Evolutionary conservation across 495 filamentous ascomycete genomes (phyloP).

Genomic region (Aspergillus asperescens): DNA sequence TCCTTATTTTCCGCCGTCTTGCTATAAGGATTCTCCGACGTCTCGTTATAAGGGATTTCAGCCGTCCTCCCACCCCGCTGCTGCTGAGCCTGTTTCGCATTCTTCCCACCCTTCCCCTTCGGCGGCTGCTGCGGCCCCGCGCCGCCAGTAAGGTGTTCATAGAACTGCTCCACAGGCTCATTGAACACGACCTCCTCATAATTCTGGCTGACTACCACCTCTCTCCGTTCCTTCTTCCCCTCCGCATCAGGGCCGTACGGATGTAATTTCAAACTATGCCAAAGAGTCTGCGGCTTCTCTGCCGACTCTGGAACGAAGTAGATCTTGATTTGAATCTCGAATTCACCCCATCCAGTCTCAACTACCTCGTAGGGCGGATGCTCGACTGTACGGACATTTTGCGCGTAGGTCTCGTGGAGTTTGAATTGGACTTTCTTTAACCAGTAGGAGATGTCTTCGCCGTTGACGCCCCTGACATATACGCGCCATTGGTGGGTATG

Average conservation of each 20-base stretch:
- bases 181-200: conserved; percentile 95
- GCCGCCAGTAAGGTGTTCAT: conserved; percentile 70
- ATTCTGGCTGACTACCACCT: conserved; percentile 64
- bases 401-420: conserved; percentile 89
- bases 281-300: conserved; percentile 88
- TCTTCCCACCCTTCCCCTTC: conserved; percentile 44
- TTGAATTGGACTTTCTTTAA: conserved; percentile 97
- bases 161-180: conserved; percentile 87
- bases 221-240: conserved; percentile 58
- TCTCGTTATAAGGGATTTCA: conserved; percentile 61
- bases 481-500: conserved; percentile 96
- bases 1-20: conserved; percentile 67
- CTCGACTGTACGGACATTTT: conserved; percentile 73
- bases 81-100: conserved; percentile 42
- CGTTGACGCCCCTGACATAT: conserved; percentile 80
- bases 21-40: conserved; percentile 66
- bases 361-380: conserved; percentile 75
- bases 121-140: conserved; percentile 27
- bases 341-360: conserved; percentile 97
- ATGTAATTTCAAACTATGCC: conserved; percentile 86
- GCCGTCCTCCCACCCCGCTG: conserved; percentile 56
- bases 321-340: conserved; percentile 88
- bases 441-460: conserved; percentile 88
- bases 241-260: conserved; percentile 81
- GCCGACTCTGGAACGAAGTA: conserved; percentile 79